Conservation (phyloP, 148 eudicot species). For the Simmondsia chinensis region DNA sequence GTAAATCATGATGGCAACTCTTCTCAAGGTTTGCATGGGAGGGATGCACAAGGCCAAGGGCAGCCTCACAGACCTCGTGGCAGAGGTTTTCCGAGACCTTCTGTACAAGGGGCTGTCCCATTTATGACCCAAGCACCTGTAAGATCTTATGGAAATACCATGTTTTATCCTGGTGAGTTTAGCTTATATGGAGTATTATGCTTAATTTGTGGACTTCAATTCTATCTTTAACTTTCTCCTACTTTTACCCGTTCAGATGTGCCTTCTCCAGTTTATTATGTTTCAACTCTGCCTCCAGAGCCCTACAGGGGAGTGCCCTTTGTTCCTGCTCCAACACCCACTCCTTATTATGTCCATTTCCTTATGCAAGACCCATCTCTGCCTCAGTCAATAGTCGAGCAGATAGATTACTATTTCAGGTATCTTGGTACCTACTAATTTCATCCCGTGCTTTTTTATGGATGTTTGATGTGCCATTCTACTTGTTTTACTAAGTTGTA, state of each 20-base stretch:
- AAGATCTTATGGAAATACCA: conserved; percentile 23
- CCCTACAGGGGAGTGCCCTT: conserved; percentile 20
- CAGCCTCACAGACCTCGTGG: conserved; percentile 23
- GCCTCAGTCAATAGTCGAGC: conserved; percentile 23
- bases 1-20: conserved; percentile 9
- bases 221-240: neutral
- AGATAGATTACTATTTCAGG: conserved; percentile 72
- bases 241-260: conserved; percentile 13
- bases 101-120: conserved; percentile 21
- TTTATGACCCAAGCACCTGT: conserved; percentile 11
- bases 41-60: conserved; percentile 24
- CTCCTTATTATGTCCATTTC: conserved; percentile 6
- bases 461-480: neutral
- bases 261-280: conserved; percentile 17
- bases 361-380: conserved; percentile 19
- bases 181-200: neutral
- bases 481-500: neutral
- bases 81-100: conserved; percentile 21
- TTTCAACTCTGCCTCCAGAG: conserved; percentile 22
- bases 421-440: conserved; percentile 3
- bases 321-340: conserved; percentile 19
- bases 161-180: conserved; percentile 37
- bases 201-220: neutral
- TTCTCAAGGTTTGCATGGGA: conserved; percentile 9
- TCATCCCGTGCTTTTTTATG: neutral